Conservation (phyloP, 2,329 filamentous ascomycete species). For the Hymenoscyphus fraxineus region DNA sequence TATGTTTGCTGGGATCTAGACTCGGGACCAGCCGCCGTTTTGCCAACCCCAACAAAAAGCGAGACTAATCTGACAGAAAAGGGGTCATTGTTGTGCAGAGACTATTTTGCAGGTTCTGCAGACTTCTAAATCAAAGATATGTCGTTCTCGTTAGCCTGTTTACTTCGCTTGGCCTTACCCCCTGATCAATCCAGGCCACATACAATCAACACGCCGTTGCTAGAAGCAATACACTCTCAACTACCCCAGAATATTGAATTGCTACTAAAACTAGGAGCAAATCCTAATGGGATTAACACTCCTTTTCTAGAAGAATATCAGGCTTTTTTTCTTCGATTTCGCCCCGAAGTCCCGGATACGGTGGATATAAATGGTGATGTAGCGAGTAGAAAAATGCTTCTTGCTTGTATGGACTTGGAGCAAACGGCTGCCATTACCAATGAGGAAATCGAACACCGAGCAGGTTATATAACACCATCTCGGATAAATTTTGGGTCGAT, state of each 20-base stretch:
- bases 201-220: background rate
- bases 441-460: background rate
- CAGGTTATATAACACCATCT: background rate
- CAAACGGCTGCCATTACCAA: background rate
- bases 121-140: too few relatives aligned
- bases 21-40: too few relatives aligned
- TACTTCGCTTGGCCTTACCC: too few relatives aligned
- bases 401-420: background rate
- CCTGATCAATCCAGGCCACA: too few relatives aligned
- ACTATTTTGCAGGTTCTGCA: too few relatives aligned
- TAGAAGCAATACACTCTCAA: background rate
- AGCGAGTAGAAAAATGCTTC: background rate
- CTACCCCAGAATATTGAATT: background rate
- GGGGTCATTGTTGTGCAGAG: too few relatives aligned
- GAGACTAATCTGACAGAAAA: too few relatives aligned
- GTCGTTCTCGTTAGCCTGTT: too few relatives aligned
- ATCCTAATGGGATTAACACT: background rate
- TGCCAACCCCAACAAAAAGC: too few relatives aligned
- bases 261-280: background rate
- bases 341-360: background rate
- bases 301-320: background rate
- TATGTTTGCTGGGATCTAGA: too few relatives aligned
- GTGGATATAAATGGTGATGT: background rate
- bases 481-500: background rate
- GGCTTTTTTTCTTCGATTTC: background rate